Percentiles rank a stretch among this genome's conserved stretches.
Conservation (phyloP, 768 basidiomycete genomes). For the Xerocomellus amylosporus region DNA sequence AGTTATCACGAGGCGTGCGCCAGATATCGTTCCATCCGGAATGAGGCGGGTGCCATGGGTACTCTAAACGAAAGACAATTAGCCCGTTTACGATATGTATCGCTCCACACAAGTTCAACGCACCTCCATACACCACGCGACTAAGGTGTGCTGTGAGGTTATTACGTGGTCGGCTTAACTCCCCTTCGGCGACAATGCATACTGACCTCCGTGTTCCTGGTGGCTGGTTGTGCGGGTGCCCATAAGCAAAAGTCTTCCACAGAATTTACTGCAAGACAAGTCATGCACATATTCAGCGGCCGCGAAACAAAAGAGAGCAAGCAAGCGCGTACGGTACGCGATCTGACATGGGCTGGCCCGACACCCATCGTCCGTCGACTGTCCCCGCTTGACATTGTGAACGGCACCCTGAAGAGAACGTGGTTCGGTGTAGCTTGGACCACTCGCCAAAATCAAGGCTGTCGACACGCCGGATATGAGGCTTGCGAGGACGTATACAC, state of each 20-base stretch:
- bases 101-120: conserved; percentile 4
- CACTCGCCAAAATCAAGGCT: conserved; percentile 16
- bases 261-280: conserved; percentile 47
- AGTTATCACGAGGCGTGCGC: conserved; percentile 67
- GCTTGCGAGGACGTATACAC: conserved; percentile 18
- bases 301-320: background rate
- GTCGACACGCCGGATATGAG: conserved; percentile 19
- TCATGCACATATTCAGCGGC: background rate
- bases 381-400: conserved; percentile 51
- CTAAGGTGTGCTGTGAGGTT: conserved; percentile 40
- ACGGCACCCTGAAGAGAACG: conserved; percentile 51
- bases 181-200: conserved; percentile 3
- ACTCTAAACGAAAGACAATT: conserved; percentile 32
- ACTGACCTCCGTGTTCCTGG: conserved; percentile 61
- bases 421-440: conserved; percentile 39
- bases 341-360: conserved; percentile 64
- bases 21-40: conserved; percentile 66
- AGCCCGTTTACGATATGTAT: background rate
- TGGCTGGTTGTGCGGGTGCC: conserved; percentile 49
- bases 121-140: conserved; percentile 53
- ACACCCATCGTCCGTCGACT: conserved; percentile 65
- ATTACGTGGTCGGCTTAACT: conserved; percentile 14
- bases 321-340: conserved; percentile 46
- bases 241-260: conserved; percentile 55
- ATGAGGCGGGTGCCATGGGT: conserved; percentile 66